phyloP scores from a whole-genome alignment of 225 moss, liverwort and hornwort species.

The Physcomitrium patens region DNA sequence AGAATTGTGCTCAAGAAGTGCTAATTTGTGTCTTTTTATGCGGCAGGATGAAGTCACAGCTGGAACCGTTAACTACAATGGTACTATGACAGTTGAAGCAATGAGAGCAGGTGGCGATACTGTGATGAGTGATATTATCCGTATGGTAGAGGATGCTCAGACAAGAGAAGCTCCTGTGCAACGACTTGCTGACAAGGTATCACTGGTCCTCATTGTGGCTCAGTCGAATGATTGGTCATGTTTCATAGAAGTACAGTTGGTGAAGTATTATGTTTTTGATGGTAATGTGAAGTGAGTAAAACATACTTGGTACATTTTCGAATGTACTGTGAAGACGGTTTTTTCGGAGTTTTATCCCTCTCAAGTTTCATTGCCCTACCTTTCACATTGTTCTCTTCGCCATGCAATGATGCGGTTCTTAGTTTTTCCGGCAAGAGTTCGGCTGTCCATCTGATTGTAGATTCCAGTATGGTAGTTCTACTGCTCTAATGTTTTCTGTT shows the following conservation, averaged over 20 bases:
- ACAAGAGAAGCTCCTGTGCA: slow-evolving; percentile 99
- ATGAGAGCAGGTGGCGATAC: slow-evolving; percentile 95
- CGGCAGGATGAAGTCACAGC: slow-evolving; percentile 93
- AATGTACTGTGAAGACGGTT: slow-evolving; percentile 15
- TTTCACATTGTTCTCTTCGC: slow-evolving; percentile 6
- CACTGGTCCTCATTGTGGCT: slow-evolving; percentile 7
- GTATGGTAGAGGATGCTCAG: slow-evolving; percentile 99
- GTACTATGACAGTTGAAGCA: slow-evolving; percentile 89
- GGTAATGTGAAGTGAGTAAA: slow-evolving; percentile 10
- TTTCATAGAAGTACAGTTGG: slow-evolving; percentile 2
- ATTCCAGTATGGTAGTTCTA: neutral
- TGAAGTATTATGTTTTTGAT: slow-evolving; percentile 11
- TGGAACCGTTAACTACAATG: slow-evolving; percentile 95
- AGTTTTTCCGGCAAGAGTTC: slow-evolving; percentile 4
- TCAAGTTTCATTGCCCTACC: neutral
- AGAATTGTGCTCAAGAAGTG: slow-evolving; percentile 10
- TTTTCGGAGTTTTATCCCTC: neutral
- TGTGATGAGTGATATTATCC: slow-evolving; percentile 94
- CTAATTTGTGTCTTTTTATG: slow-evolving; percentile 8
- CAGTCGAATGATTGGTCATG: slow-evolving; percentile 8
- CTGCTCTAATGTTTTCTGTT: neutral
- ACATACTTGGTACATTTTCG: slow-evolving; percentile 3
- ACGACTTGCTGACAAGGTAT: slow-evolving; percentile 93
- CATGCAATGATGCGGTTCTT: slow-evolving; percentile 1
- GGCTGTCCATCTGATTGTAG: slow-evolving; percentile 9